Evolutionary conservation across 768 basidiomycete genomes (phyloP).

Genomic region (Lactarius quietus): DNA sequence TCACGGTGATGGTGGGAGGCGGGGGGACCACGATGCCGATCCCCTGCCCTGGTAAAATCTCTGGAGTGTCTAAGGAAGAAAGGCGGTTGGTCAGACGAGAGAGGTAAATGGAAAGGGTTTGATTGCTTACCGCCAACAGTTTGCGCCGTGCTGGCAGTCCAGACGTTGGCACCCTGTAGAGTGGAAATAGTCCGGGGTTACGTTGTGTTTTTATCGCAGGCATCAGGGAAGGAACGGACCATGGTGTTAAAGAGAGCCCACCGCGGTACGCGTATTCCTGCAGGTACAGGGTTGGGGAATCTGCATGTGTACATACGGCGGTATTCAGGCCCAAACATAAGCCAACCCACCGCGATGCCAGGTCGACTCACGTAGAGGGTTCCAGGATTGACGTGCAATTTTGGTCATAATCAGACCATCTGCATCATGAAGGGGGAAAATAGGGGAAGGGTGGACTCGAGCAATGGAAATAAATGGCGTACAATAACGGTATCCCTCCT

Average conservation of each 20-base stretch:
- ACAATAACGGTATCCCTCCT: background rate
- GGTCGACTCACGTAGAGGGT: background rate
- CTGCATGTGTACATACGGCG: background rate
- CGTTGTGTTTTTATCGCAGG: background rate
- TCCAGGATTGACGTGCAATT: background rate
- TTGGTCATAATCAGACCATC: background rate
- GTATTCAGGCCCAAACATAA: background rate
- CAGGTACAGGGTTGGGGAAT: constrained; percentile 11
- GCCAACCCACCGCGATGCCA: background rate
- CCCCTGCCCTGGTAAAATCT: background rate
- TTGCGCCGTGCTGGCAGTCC: too few relatives aligned
- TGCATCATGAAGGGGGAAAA: background rate
- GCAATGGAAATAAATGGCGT: background rate
- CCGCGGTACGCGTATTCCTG: constrained; percentile 6
- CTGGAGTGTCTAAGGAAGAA: constrained; percentile 11
- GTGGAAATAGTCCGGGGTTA: background rate
- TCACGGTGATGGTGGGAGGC: too few relatives aligned
- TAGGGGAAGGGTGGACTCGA: too few relatives aligned
- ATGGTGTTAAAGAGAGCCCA: constrained; percentile 11
- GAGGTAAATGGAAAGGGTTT: too few relatives aligned
- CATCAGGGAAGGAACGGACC: background rate
- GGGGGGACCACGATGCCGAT: too few relatives aligned
- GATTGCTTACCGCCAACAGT: too few relatives aligned
- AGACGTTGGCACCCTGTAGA: background rate
- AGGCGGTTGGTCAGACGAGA: too few relatives aligned